Percentiles rank a stretch among this genome's conserved stretches.
Conservation (phyloP, 768 basidiomycete species). For the Clathrus columnatus region DNA sequence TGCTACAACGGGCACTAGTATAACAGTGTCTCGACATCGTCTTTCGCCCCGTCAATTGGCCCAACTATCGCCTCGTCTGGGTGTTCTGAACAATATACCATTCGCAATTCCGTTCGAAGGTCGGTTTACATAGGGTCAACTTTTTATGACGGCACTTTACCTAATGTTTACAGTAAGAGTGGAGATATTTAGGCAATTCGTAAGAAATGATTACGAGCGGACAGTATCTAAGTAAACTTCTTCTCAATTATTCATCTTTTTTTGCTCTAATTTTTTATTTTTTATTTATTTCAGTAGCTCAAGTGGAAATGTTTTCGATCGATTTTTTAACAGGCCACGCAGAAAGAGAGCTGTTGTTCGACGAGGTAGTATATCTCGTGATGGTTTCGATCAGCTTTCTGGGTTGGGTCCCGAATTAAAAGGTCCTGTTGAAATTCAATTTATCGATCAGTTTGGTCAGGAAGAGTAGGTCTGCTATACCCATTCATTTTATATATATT, state of each 20-base stretch:
- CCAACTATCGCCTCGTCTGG: constrained; percentile 74
- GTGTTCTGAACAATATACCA: constrained; percentile 90
- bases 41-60: constrained; percentile 62
- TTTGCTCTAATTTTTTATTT: background rate
- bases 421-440: constrained; percentile 78
- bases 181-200: constrained; percentile 78
- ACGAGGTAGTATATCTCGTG: constrained; percentile 74
- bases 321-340: constrained; percentile 12
- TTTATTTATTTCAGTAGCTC: background rate
- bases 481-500: background rate
- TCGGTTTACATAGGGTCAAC: background rate
- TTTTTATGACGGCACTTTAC: background rate
- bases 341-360: constrained; percentile 45
- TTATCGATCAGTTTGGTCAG: constrained; percentile 82
- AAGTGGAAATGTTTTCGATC: background rate
- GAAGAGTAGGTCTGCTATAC: constrained; percentile 55
- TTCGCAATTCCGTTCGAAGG: constrained; percentile 88
- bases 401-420: constrained; percentile 66
- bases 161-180: constrained; percentile 45
- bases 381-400: constrained; percentile 78
- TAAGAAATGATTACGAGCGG: constrained; percentile 45
- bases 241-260: background rate
- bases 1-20: background rate
- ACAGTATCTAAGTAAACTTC: constrained; percentile 16
- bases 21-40: constrained; percentile 14